Evolutionary conservation across 495 filamentous ascomycete genomes (phyloP).

Genomic region (Astrothelium macrocarpum): DNA sequence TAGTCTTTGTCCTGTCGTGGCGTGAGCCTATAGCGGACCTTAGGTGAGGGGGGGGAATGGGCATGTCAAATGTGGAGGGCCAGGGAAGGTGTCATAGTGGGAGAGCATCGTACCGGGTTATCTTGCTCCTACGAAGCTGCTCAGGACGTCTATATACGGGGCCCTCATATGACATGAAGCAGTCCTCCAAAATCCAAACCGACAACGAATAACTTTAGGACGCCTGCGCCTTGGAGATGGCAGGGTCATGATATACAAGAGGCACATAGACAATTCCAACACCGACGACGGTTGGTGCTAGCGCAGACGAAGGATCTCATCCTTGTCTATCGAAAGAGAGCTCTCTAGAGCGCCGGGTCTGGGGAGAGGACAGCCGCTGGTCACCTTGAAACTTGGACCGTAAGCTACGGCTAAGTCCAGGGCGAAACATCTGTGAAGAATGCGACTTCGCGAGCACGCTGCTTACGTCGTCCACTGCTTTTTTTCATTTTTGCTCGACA

Average conservation of each 20-base stretch:
- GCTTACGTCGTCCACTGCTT: neutral
- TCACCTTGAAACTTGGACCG: slow-evolving; percentile 7
- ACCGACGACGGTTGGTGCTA: slow-evolving; percentile 1
- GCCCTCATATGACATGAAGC: slow-evolving; percentile 5
- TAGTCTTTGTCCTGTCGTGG: neutral
- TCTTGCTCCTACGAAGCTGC: slow-evolving; percentile 5
- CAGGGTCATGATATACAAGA: slow-evolving; percentile 4
- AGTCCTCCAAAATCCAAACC: neutral
- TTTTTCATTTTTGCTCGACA: neutral
- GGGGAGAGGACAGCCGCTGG: slow-evolving; percentile 3
- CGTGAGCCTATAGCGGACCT: neutral
- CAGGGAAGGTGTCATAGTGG: neutral
- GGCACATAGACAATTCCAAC: neutral
- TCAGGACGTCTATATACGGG: slow-evolving; percentile 6
- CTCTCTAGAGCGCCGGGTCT: neutral
- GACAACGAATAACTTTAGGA: neutral
- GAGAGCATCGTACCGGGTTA: slow-evolving; percentile 6
- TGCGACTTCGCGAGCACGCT: neutral
- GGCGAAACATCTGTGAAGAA: neutral
- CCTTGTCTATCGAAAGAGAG: neutral
- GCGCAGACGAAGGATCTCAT: slow-evolving; percentile 1
- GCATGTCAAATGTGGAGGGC: neutral
- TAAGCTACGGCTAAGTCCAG: neutral
- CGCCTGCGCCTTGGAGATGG: slow-evolving; percentile 1
- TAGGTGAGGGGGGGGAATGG: neutral